phyloP scores from a whole-genome alignment of 331 rosid genomes.

The Acacia pycnantha region DNA sequence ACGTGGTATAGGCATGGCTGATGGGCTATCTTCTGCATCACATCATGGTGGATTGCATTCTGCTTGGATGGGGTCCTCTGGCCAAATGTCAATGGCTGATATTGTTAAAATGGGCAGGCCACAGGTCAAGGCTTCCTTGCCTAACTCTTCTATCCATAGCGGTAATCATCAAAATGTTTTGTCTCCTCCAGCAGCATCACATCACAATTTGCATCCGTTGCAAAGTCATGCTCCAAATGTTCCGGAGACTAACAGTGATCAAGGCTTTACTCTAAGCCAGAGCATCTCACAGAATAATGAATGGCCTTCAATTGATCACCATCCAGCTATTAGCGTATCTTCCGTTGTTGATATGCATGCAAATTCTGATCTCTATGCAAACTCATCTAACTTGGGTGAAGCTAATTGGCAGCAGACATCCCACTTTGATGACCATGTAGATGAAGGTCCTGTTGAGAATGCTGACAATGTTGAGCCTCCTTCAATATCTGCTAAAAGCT shows the following conservation, averaged over 20 bases:
- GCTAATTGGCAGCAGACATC: slow-evolving; percentile 42
- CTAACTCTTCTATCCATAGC: slow-evolving; percentile 53
- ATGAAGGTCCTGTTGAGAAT: slow-evolving; percentile 54
- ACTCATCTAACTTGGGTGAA: slow-evolving; percentile 54
- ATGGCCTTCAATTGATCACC: slow-evolving; percentile 90
- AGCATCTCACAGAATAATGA: slow-evolving; percentile 54
- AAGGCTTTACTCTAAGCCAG: slow-evolving; percentile 38
- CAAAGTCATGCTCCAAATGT: slow-evolving; percentile 56
- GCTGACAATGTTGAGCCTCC: slow-evolving; percentile 50
- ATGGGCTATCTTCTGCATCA: slow-evolving; percentile 59
- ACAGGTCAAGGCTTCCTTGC: slow-evolving; percentile 55
- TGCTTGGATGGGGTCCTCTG: slow-evolving; percentile 73
- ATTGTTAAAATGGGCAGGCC: slow-evolving; percentile 98
- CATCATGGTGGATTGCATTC: slow-evolving; percentile 76
- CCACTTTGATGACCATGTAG: slow-evolving; percentile 56
- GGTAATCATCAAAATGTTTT: slow-evolving; percentile 46
- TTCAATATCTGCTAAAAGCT: slow-evolving; percentile 59
- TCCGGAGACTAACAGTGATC: slow-evolving; percentile 43
- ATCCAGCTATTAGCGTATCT: slow-evolving; percentile 48
- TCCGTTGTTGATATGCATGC: slow-evolving; percentile 58
- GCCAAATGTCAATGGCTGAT: slow-evolving; percentile 98
- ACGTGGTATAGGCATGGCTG: slow-evolving; percentile 39
- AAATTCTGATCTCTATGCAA: slow-evolving; percentile 47
- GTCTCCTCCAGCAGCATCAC: slow-evolving; percentile 45
- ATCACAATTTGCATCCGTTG: slow-evolving; percentile 47